phyloP scores from a whole-genome alignment of 148 eudicot species.

The Heliosperma pusillum region DNA sequence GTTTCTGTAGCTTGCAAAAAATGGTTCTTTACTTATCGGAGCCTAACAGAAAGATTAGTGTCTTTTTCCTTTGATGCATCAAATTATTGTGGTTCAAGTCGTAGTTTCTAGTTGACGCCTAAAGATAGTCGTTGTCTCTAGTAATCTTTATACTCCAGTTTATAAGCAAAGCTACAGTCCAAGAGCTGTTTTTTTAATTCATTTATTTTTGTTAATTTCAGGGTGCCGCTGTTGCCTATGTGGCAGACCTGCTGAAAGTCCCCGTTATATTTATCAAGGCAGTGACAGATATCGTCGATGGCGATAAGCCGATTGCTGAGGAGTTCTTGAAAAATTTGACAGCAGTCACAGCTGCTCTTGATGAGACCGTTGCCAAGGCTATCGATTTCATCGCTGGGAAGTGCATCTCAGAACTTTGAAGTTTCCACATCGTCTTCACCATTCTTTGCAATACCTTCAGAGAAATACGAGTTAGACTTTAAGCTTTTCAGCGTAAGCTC shows the following conservation, averaged over 20 bases:
- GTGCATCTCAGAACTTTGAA: constrained; percentile 63
- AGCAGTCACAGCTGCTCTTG: constrained; percentile 68
- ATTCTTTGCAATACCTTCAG: constrained; percentile 25
- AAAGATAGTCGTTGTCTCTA: neutral
- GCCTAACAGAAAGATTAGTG: too few relatives aligned
- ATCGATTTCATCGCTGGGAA: constrained; percentile 78
- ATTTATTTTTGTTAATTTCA: constrained; percentile 37
- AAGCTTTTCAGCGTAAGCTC: constrained; percentile 18
- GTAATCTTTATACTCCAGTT: neutral
- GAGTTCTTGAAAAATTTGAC: constrained; percentile 80
- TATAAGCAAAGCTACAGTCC: too few relatives aligned
- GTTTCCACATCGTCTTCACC: neutral
- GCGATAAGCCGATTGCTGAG: constrained; percentile 84
- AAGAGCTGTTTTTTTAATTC: neutral
- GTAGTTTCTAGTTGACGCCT: neutral
- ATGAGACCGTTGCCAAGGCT: constrained; percentile 49
- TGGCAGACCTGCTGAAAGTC: constrained; percentile 78
- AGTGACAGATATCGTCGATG: constrained; percentile 87
- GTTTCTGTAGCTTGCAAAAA: too few relatives aligned
- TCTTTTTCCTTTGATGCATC: neutral
- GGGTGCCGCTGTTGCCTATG: constrained; percentile 96
- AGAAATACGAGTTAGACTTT: constrained; percentile 9
- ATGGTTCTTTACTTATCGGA: too few relatives aligned
- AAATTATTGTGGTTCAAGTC: constrained; percentile 1
- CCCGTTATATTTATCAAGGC: constrained; percentile 88